Base-by-base conservation (phyloP, 345 rosid species). In the Bruguiera gymnorhiza region DNA sequence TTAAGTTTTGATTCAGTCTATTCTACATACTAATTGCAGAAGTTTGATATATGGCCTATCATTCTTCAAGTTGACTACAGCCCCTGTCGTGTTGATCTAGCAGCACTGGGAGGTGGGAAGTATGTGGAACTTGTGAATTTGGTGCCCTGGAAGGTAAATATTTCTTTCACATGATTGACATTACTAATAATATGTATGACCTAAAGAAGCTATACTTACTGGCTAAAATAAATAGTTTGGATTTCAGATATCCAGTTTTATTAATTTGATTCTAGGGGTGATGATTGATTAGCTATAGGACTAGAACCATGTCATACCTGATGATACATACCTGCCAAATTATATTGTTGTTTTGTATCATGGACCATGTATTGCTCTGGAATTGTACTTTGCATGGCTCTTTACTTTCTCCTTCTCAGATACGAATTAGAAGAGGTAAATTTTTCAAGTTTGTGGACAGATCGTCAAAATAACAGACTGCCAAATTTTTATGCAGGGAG, bases 101-200 rank as follows among this genome's bases (percentile, higher is more conserved):
- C 96, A n/a, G 99, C 99, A 69, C 70, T 95, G 70, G 82, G 86
- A 29, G 86, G 89, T 73, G 99, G 99, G 62, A 92, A 90, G 75
- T 90, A 83, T 74, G 92, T 86, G 77, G 98, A 95, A 82, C 98
- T 95, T 66, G 89, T 87, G 66, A 95, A 95, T 81, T 84, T 95
- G 74, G 91, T 92, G 68, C 96, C 94, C 60, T 92, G 96, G 98
- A 95, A 92, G 99, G 99, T 92, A 78, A 76, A 67, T 51, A 62
- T 21, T 67, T 62, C 39, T 37, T 43, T 69, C 36, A 52, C n/a
- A 19, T 37, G 6, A 34, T 43, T 37, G 51, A 54, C 59, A 27
- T 64, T 24, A 43, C 20, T 34, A 2, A 54, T 32, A 37, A 13
- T 48, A 63, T 32, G 55, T 18, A 3, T 32, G 48, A 15, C 9